These are phyloP conservation scores for Cairneyella variabilis DNA, from an alignment of 495 filamentous ascomycete genomes.

Conservation along the genomic window DNA sequence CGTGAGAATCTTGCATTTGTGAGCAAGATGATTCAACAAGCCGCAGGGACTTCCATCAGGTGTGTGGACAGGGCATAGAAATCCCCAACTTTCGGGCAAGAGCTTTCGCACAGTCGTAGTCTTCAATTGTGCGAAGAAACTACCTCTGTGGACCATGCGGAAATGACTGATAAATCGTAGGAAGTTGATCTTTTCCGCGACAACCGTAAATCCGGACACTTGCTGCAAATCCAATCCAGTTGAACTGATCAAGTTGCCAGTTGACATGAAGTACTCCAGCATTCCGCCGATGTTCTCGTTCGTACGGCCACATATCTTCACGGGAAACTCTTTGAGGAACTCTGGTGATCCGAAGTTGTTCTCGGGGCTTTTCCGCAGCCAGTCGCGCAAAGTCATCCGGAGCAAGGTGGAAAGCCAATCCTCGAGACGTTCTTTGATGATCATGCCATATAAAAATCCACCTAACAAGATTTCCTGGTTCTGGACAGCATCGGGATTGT, in stretches of 20 bases:
- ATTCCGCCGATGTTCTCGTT: conserved; percentile 85
- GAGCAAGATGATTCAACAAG: conserved; percentile 89
- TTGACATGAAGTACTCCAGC: conserved; percentile 93
- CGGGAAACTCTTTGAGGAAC: conserved; percentile 74
- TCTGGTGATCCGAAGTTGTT: conserved; percentile 63
- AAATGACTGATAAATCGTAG: conserved; percentile 98
- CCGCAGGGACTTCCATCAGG: conserved; percentile 95
- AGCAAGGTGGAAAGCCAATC: conserved; percentile 72
- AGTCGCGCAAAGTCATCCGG: conserved; percentile 60
- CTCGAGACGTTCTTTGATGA: conserved; percentile 90
- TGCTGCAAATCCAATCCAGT: conserved; percentile 94
- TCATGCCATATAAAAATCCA: conserved; percentile 90
- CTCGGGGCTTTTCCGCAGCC: conserved; percentile 58
- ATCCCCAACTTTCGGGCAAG: conserved; percentile 94
- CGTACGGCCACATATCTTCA: conserved; percentile 68
- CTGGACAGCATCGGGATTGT: conserved; percentile 94
- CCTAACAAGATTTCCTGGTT: conserved; percentile 91
- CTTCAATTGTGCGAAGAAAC: conserved; percentile 96
- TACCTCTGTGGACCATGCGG: conserved; percentile 97
- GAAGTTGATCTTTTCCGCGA: conserved; percentile 99
- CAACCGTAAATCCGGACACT: conserved; percentile 88
- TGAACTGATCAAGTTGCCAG: conserved; percentile 86
- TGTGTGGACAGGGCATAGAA: conserved; percentile 95
- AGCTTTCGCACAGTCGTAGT: conserved; percentile 95
- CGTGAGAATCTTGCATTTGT: conserved; percentile 90